These are phyloP conservation scores for Colletotrichum orchidophilum DNA, from an alignment of 2,329 filamentous ascomycete genomes.

Conservation along the genomic window DNA sequence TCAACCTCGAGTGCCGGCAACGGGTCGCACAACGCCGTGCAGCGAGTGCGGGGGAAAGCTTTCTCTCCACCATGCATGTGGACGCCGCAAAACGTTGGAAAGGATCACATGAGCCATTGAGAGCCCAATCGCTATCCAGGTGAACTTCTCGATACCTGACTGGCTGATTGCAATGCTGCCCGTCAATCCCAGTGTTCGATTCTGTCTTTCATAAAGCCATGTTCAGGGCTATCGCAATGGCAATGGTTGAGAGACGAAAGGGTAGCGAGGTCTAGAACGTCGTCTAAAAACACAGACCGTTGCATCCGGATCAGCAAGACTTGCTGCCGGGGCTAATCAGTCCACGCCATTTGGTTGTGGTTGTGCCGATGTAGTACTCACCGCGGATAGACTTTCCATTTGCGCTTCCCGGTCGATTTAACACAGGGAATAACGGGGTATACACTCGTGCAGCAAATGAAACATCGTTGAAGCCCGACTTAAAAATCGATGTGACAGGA, in stretches of 20 bases:
- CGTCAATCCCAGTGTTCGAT: not conserved
- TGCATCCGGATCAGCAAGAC: slow-evolving; percentile 11
- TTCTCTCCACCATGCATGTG: not conserved
- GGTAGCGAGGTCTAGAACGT: slow-evolving; percentile 8
- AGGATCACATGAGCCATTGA: slow-evolving; percentile 5
- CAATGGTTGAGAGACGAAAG: not conserved
- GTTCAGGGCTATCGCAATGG: not conserved
- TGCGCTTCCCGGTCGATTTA: not conserved
- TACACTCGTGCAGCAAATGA: not conserved
- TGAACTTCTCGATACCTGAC: not conserved
- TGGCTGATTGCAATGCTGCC: not conserved
- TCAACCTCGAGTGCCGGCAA: not conserved
- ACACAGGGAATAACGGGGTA: not conserved
- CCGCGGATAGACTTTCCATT: slow-evolving; percentile 25
- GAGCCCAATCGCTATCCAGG: not conserved
- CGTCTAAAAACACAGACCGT: slow-evolving; percentile 12
- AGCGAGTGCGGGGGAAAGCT: slow-evolving; percentile 24
- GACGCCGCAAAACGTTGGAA: not conserved
- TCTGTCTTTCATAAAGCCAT: not conserved
- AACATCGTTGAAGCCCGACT: slow-evolving; percentile 22
- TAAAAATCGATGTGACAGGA: not conserved
- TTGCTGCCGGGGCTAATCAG: slow-evolving; percentile 2
- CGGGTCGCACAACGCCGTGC: slow-evolving; percentile 3
- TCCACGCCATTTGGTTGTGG: not conserved
- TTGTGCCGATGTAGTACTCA: slow-evolving; percentile 10